Evolutionary conservation across 2,329 filamentous ascomycete species (phyloP).

Genomic region (Delphinella strobiligena): DNA sequence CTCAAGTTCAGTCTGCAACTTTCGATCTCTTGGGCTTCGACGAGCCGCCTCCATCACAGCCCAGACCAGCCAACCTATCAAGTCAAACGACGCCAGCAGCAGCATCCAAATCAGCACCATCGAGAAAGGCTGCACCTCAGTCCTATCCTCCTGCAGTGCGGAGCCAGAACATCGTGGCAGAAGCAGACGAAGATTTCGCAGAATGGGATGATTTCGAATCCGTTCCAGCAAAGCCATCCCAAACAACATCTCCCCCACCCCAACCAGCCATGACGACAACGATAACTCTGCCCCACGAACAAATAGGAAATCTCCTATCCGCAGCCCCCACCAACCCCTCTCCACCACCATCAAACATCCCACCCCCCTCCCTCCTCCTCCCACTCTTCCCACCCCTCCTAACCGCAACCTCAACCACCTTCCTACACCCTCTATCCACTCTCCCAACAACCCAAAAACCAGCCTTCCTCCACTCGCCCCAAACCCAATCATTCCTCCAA

Average conservation of each 20-base stretch:
- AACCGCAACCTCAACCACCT: slow-evolving; percentile 47
- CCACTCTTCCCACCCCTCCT: slow-evolving; percentile 64
- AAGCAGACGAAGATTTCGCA: slow-evolving; percentile 18
- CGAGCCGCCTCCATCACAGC: background rate
- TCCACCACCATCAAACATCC: slow-evolving; percentile 59
- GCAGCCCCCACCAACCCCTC: slow-evolving; percentile 3
- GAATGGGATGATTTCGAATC: slow-evolving; percentile 34
- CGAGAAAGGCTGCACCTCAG: slow-evolving; percentile 4
- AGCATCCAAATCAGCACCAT: slow-evolving; percentile 17
- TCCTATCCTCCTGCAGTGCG: slow-evolving; percentile 2
- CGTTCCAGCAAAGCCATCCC: slow-evolving; percentile 10
- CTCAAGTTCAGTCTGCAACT: background rate
- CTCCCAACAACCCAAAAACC: slow-evolving; percentile 42
- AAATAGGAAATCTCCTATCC: slow-evolving; percentile 2
- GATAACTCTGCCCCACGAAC: slow-evolving; percentile 4
- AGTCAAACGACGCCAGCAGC: slow-evolving; percentile 22
- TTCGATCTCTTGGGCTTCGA: slow-evolving; percentile 19
- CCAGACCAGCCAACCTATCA: slow-evolving; percentile 9
- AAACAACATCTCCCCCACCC: background rate
- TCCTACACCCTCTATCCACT: slow-evolving; percentile 52
- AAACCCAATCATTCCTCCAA: slow-evolving; percentile 50
- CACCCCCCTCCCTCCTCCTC: slow-evolving; percentile 73
- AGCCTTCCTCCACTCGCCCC: slow-evolving; percentile 47
- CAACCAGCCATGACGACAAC: background rate
- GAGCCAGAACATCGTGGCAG: background rate